A percentile compares a stretch with the other conserved stretches of the same genome.
Evolutionary conservation across 202 grass and related monocot species (phyloP).

Genomic region (Schoenoplectus tabernaemontani): DNA sequence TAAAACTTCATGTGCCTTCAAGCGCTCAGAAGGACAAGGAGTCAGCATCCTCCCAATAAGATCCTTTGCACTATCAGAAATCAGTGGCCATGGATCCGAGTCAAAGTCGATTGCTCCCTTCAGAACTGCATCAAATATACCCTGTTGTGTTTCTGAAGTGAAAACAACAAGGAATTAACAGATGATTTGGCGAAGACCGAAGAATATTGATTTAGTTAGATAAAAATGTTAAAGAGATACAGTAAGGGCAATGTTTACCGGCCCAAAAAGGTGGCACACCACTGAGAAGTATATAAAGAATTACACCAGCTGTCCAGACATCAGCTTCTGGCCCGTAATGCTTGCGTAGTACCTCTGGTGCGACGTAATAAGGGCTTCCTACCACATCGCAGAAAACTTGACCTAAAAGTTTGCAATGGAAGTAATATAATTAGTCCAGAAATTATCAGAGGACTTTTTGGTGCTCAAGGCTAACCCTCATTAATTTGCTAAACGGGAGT

Average conservation of each 20-base stretch:
- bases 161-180: conserved; percentile 11
- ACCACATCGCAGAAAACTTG: conserved; percentile 76
- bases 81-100: conserved; percentile 88
- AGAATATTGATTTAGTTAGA: neutral
- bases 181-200: conserved; percentile 4
- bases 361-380: conserved; percentile 95
- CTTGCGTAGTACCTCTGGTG: conserved; percentile 74
- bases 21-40: conserved; percentile 41
- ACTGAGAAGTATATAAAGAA: conserved; percentile 89
- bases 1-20: conserved; percentile 85
- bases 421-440: neutral
- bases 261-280: conserved; percentile 94
- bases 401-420: conserved; percentile 22
- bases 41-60: conserved; percentile 83
- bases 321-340: conserved; percentile 78
- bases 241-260: conserved; percentile 20
- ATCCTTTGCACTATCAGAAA: conserved; percentile 88
- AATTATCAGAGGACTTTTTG: neutral
- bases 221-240: neutral
- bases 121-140: conserved; percentile 94
- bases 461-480: no score
- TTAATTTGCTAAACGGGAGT: no score
- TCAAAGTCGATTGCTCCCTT: conserved; percentile 83
- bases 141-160: conserved; percentile 85
- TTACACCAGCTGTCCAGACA: conserved; percentile 95